Percentiles rank a stretch among this genome's conserved stretches.
Conservation (phyloP, 768 basidiomycete genomes). For the Panaeolus cyanescens region DNA sequence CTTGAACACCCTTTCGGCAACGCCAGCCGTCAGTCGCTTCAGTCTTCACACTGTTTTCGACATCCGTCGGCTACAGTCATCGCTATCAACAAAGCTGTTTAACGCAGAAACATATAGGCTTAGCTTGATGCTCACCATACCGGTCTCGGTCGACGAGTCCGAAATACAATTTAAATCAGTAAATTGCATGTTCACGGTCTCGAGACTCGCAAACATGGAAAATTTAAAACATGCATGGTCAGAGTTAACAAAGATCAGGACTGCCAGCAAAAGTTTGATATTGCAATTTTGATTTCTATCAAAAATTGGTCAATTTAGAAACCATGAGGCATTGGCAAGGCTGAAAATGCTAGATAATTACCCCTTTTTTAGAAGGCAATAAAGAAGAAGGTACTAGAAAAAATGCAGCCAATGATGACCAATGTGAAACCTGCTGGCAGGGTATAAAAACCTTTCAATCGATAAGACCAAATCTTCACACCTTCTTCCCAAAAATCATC, state of each 20-base stretch:
- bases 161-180: too few species aligned
- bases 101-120: background rate
- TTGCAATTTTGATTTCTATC: too few species aligned
- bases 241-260: background rate
- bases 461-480: background rate
- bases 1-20: background rate
- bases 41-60: background rate
- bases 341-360: too few species aligned
- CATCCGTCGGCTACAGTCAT: background rate
- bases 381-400: background rate
- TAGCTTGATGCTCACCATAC: background rate
- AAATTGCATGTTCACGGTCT: too few species aligned
- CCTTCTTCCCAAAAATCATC: background rate
- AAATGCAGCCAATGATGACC: background rate
- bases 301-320: too few species aligned
- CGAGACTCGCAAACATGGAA: too few species aligned
- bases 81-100: background rate
- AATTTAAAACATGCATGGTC: background rate
- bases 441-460: background rate
- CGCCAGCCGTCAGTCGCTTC: background rate
- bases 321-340: too few species aligned
- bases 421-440: background rate
- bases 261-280: background rate
- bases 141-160: background rate
- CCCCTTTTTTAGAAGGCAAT: background rate